phyloP scores from a whole-genome alignment of 768 basidiomycete genomes.

The Tricholoma saponaceum region DNA sequence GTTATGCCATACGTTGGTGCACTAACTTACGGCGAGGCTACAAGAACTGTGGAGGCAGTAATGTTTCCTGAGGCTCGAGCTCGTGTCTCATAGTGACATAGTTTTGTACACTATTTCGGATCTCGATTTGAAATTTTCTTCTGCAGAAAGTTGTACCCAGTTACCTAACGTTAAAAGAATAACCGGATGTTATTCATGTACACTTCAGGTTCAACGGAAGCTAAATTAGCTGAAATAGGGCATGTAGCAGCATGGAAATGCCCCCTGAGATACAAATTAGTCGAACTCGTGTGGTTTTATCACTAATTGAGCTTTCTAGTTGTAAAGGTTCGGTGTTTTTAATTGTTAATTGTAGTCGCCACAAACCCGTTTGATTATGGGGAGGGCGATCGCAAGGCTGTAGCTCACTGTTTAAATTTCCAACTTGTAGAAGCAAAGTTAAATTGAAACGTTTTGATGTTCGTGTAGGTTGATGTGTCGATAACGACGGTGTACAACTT shows the following conservation, averaged over 20 bases:
- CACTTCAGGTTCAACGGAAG: background rate
- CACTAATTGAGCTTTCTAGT: too few relatives aligned
- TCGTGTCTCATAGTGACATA: constrained; percentile 28
- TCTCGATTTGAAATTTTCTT: too few relatives aligned
- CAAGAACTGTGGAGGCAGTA: constrained; percentile 33
- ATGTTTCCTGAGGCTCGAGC: constrained; percentile 36
- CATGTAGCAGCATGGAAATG: background rate
- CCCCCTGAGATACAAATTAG: background rate
- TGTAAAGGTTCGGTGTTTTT: too few relatives aligned
- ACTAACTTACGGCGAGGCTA: constrained; percentile 74
- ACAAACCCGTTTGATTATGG: background rate
- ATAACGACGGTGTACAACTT: too few relatives aligned
- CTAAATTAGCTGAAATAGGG: background rate
- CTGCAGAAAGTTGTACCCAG: background rate
- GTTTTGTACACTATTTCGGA: background rate
- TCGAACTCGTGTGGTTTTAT: background rate
- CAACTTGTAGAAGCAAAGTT: background rate
- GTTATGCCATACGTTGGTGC: constrained; percentile 87
- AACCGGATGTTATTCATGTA: background rate
- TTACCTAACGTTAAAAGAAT: background rate
- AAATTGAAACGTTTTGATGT: background rate
- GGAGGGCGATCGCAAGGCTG: background rate
- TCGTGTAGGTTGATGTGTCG: too few relatives aligned
- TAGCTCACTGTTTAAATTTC: background rate
- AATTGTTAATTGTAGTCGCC: background rate